Base-by-base conservation (phyloP, 2,329 filamentous ascomycete genomes). In the Monosporascus sp. region DNA sequence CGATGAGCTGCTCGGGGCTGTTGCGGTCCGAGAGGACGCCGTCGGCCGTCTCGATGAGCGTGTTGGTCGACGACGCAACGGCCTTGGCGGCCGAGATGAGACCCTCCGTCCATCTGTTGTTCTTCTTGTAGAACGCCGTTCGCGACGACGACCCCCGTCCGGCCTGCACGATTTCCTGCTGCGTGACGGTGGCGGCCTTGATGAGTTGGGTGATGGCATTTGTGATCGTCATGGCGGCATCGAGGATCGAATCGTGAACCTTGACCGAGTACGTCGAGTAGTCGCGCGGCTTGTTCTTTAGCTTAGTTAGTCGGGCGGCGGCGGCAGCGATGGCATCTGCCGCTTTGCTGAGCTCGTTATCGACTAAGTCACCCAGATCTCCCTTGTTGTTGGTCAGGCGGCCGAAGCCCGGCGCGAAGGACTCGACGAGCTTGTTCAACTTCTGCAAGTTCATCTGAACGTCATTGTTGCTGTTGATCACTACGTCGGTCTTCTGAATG, bases 91-190 rank as follows among this genome's bases (percentile, higher is more conserved):
- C 94, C 38, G 90, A 96, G 68, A 99, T 97, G 55, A 99, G 84
- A 47, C 94, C 94, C 68, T 99, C 94, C 0, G 94, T 99, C 94
- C 94, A 99, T 50, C 94, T 84, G 75, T 97, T 99, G 81, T 99
- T 97, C 79, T 97, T 97, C 82, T 97, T 97, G 85, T 99, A 99
- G 72, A 99, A 99, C 24, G 92, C 91, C 2, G 92, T 95, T 53
- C 87, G 83, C 45, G 90, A 95, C 49, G 89, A 90, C 25, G 87
- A 88, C 37, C 94, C 94, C 20, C 89, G 87, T 7, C 94, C 94
- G 58, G 96, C 90, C 59, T 91, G 87, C 44, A 99, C 94, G 66
- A 99, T 99, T 74, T 99, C 94, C 69, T 96, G 86, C 70, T 99
- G 94, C 2, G 93, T 95, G 18, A 82, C 85, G 0, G 93, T 95